phyloP scores from a whole-genome alignment of 2,329 filamentous ascomycete species.

The Neobulgaria alba region DNA sequence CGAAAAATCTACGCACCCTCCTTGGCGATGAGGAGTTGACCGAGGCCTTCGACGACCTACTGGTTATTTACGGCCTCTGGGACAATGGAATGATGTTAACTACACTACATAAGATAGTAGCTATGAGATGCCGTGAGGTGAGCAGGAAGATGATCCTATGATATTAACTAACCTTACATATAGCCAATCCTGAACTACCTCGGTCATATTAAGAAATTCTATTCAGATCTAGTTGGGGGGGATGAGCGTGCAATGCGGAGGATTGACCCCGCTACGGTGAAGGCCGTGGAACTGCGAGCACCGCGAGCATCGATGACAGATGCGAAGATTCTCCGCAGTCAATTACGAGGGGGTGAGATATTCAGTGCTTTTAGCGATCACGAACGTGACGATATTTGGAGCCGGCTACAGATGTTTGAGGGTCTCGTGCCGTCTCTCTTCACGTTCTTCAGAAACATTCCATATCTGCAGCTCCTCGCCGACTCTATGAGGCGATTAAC shows the following conservation, averaged over 20 bases:
- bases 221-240: constrained; percentile 5
- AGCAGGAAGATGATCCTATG: constrained; percentile 5
- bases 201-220: constrained; percentile 7
- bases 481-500: too few species aligned
- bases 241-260: constrained; percentile 3
- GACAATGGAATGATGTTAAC: constrained; percentile 14
- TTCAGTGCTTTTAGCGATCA: too few species aligned
- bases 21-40: constrained; percentile 3
- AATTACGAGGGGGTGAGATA: too few species aligned
- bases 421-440: too few species aligned
- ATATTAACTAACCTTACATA: too few species aligned
- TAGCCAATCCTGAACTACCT: too few species aligned
- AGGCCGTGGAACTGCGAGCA: constrained; percentile 9
- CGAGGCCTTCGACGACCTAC: constrained; percentile 11
- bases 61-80: constrained; percentile 8
- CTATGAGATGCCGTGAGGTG: constrained; percentile 9
- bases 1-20: constrained; percentile 10
- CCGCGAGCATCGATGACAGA: constrained; percentile 10
- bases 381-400: too few species aligned
- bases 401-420: too few species aligned
- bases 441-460: too few species aligned
- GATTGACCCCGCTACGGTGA: constrained; percentile 14
- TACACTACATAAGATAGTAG: constrained; percentile 11
- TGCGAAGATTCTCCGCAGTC: constrained; percentile 6
- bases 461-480: too few species aligned